Base-by-base conservation (phyloP, 176 grass and related monocot species). In the Aegilops umbellulata region DNA sequence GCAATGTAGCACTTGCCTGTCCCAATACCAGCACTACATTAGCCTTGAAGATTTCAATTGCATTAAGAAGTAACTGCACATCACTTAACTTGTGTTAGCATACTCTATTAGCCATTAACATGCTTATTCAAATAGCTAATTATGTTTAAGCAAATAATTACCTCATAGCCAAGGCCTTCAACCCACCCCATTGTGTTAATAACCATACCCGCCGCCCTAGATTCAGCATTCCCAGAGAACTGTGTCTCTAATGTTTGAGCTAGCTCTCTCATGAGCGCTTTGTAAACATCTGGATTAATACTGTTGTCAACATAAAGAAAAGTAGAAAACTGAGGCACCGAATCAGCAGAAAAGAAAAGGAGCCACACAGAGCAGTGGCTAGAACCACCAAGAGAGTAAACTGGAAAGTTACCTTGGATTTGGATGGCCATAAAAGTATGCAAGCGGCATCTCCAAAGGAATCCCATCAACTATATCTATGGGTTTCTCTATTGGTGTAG, bases 171-270 rank as follows among this genome's bases (percentile, higher is more conserved):
- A 86, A 98, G 93, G 42, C 94, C 94, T 95, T 98, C 97, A 77
- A 98, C 97, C 97, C 97, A 98, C n/a, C 97, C 97, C 92, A 98
- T 98, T 30, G 92, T 94, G 53, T 98, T 98, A 67, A 98, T 94
- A 61, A 98, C 72, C 93, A 98, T 94, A 82, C 96, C 93, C 0
- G 96, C 93, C 79, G 96, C 96, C 88, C 90, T 95, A 72, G 93
- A 94, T 94, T 98, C 93, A 76, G 90, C 88, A 92, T 96, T 98
- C 13, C 97, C 94, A 78, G 87, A 91, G 39, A 95, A 98, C 30
- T 94, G 93, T 81, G 82, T 98, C 77, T 95, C 97, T 53, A 98
- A 70, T 57, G 88, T 98, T 90, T 80, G 87, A 74, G 94, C 92
- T 58, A 98, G 90, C 85, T 98, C 97, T 85, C 92, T 96, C 92